Conservation (phyloP, 2,329 filamentous ascomycete species). For the Paecilomyces variotii region DNA sequence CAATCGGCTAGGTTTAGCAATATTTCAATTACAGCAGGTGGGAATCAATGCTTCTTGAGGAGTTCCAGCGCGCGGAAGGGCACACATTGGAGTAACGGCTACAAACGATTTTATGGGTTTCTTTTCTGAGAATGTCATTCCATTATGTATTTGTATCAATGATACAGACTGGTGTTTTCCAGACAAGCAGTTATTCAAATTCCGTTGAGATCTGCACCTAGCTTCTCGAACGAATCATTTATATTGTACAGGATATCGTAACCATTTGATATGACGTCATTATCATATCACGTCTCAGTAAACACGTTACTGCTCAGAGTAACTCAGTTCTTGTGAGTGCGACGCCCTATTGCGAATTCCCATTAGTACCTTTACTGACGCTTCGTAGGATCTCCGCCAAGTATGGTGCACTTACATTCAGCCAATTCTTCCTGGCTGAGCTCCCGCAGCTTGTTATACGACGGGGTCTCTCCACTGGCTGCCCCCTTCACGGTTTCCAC, state of each 20-base stretch:
- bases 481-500: constrained; percentile 69
- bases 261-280: not conserved
- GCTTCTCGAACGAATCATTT: not conserved
- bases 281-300: not conserved
- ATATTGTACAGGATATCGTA: not conserved
- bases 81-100: not conserved
- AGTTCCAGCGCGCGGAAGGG: not conserved
- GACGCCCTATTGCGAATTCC: constrained; percentile 19
- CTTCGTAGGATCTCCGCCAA: not conserved
- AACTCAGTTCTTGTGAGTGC: constrained; percentile 12
- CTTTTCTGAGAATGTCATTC: not conserved
- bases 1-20: not conserved
- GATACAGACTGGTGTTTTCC: not conserved
- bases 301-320: not conserved
- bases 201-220: not conserved
- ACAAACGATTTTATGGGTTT: not conserved
- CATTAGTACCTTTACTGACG: not conserved
- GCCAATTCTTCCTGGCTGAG: constrained; percentile 58
- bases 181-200: not conserved
- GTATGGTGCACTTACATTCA: constrained; percentile 40
- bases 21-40: not conserved
- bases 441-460: constrained; percentile 69
- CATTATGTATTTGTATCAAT: not conserved
- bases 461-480: constrained; percentile 62
- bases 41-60: not conserved